A percentile compares a stretch with the other conserved stretches of the same genome.
Evolutionary conservation across 2,329 filamentous ascomycete genomes (phyloP).

Genomic region (Colletotrichum tofieldiae): DNA sequence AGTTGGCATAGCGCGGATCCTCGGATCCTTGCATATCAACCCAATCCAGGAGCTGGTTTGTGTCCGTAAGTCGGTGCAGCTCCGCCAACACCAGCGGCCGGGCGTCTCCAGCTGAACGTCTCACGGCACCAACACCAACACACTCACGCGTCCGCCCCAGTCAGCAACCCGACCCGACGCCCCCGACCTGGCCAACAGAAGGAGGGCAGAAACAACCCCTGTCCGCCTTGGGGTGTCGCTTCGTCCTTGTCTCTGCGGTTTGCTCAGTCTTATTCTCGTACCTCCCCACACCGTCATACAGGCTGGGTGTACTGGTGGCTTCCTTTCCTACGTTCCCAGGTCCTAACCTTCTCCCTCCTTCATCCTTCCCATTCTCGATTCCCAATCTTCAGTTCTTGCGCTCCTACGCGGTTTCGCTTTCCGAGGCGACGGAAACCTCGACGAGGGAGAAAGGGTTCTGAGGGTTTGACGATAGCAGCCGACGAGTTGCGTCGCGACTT

Average conservation of each 20-base stretch:
- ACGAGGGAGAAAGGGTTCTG: neutral
- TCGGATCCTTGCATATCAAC: constrained; percentile 2
- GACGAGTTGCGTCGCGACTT: neutral
- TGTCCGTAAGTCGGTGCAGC: neutral
- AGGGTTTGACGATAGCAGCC: neutral
- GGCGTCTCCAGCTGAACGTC: constrained; percentile 30
- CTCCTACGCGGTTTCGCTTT: neutral
- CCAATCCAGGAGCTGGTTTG: constrained; percentile 4
- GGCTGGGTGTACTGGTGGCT: neutral
- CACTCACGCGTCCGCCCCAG: constrained; percentile 7
- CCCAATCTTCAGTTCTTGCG: neutral
- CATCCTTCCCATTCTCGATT: neutral
- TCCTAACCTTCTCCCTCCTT: neutral
- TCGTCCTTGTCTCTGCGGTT: neutral
- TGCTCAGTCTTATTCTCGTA: constrained; percentile 4
- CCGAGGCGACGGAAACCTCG: neutral
- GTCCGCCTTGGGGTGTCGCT: neutral
- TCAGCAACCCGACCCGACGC: constrained; percentile 29
- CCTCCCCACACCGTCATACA: neutral
- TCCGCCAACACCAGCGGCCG: neutral
- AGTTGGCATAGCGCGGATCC: constrained; percentile 37
- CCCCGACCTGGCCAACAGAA: constrained; percentile 32
- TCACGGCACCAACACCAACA: constrained; percentile 1
- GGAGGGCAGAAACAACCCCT: neutral
- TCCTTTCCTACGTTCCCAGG: neutral